A percentile compares a stretch with the other conserved stretches of the same genome.
phyloP scores from a whole-genome alignment of 2,329 filamentous ascomycete species.

The Arthroderma sp. region DNA sequence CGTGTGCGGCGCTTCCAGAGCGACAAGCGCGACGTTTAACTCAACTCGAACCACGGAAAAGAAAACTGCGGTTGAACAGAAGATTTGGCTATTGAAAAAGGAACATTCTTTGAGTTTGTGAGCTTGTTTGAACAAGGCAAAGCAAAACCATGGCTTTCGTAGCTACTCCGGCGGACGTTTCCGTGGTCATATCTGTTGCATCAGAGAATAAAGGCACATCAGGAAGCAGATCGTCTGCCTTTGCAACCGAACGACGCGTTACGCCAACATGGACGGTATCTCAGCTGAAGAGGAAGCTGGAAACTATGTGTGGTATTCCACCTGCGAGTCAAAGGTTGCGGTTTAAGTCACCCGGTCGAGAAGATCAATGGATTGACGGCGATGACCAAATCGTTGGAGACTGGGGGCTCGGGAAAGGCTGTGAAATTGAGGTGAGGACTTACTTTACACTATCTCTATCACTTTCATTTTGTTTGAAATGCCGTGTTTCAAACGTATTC shows the following conservation, averaged over 20 bases:
- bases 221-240: constrained; percentile 19
- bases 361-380: constrained; percentile 50
- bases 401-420: constrained; percentile 27
- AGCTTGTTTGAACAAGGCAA: neutral
- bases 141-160: constrained; percentile 18
- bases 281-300: constrained; percentile 73
- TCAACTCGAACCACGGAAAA: too few relatives aligned
- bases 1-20: neutral
- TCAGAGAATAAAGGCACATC: constrained; percentile 7
- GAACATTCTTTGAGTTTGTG: too few relatives aligned
- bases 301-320: constrained; percentile 85
- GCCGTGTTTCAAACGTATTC: too few relatives aligned
- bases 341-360: constrained; percentile 50
- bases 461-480: neutral
- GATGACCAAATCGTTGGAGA: constrained; percentile 56
- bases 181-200: constrained; percentile 27
- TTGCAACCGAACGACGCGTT: constrained; percentile 73
- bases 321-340: constrained; percentile 63
- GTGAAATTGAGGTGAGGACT: constrained; percentile 30
- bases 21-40: too few relatives aligned
- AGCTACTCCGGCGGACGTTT: constrained; percentile 25
- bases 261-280: constrained; percentile 83
- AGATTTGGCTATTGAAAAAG: too few relatives aligned
- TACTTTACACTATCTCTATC: neutral
- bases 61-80: too few relatives aligned